Conservation (phyloP, 2,329 filamentous ascomycete genomes). For the Mycosphaerella arachidis region DNA sequence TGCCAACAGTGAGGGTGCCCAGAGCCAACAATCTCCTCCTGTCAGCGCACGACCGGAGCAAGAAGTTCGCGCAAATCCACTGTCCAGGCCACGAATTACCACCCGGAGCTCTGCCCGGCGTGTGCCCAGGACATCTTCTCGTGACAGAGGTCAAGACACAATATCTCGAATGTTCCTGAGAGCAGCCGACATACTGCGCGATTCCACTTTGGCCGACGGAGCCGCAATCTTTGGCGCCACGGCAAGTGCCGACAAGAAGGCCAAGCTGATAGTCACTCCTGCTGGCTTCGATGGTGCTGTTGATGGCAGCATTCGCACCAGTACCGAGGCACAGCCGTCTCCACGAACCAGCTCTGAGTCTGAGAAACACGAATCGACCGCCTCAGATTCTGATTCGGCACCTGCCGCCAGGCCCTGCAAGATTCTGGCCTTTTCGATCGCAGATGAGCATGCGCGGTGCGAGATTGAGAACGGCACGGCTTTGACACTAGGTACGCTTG, state of each 20-base stretch:
- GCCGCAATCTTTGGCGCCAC: constrained; percentile 28
- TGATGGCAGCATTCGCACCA: background rate
- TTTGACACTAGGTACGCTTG: constrained; percentile 23
- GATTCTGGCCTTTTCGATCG: constrained; percentile 23
- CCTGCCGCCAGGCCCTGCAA: constrained; percentile 21
- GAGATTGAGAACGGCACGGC: constrained; percentile 24
- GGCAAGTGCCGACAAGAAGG: constrained; percentile 12
- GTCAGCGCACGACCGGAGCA: background rate
- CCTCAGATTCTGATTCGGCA: constrained; percentile 22
- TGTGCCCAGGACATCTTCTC: background rate
- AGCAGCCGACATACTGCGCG: constrained; percentile 27
- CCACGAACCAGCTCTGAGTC: constrained; percentile 15
- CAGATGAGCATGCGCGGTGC: constrained; percentile 20
- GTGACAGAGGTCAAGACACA: constrained; percentile 11
- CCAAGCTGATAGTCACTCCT: constrained; percentile 11
- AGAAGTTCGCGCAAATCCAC: background rate
- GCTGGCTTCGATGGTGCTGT: background rate
- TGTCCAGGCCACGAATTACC: constrained; percentile 7
- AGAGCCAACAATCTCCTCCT: background rate
- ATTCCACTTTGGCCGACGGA: constrained; percentile 30
- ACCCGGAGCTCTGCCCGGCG: constrained; percentile 14
- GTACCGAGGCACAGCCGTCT: constrained; percentile 5
- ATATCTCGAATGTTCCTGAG: constrained; percentile 23
- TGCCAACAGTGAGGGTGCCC: background rate
- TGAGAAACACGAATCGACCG: constrained; percentile 15